Base-by-base conservation (phyloP, 2,329 filamentous ascomycete genomes). In the Parascedosporium putredinis region DNA sequence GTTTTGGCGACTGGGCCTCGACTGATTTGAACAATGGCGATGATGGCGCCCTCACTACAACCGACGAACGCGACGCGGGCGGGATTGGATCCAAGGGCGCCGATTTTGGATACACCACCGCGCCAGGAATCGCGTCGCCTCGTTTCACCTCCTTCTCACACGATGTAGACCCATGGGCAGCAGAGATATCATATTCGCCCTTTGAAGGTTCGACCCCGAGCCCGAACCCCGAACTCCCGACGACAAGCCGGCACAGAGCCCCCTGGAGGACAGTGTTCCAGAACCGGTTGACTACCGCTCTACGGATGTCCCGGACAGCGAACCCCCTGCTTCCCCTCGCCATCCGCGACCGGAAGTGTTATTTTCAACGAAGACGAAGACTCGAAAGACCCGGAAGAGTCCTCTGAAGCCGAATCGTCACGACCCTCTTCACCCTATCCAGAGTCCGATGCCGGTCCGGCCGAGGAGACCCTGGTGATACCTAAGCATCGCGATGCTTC, bases 401-500 rank as follows among this genome's bases (percentile, higher is more conserved):
- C 5, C 5, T 20, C 38, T 20, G 38, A 42, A 20, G 16, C 38
- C 10, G 12, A 23, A 20, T 2, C 5, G 16, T 42, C 38, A 3
- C 38, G 38, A 12, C 5, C 38, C 8, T 20, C 38, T 20, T 42
- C 38, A 12, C 38, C 20, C 20, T 16, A 23, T 3, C 6, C 18
- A 2, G 6, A 42, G 3, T 1, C 14, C 20, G 18, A 23, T 20
- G 18, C 20, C 10, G 47, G 12, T 12, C 23, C 18, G 3, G n/a
- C 7, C 18, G 33, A 38, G 10, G 45, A 29, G 1, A 31, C 12
- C 24, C 44, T 47, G 9, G 10, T 44, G 5, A 24, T 51, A n/a
- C 43, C 34, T 8, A 51, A 42, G 18, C 49, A 34, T 8, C 33
- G 44, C 12, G 33, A 47, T 22, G 24, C 12, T 16, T 22, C 49